Percentiles rank a stretch among this genome's conserved stretches.
These are phyloP conservation scores for Simplicillium aogashimaense DNA, from an alignment of 2,329 filamentous ascomycete genomes.

Conservation along the genomic window DNA sequence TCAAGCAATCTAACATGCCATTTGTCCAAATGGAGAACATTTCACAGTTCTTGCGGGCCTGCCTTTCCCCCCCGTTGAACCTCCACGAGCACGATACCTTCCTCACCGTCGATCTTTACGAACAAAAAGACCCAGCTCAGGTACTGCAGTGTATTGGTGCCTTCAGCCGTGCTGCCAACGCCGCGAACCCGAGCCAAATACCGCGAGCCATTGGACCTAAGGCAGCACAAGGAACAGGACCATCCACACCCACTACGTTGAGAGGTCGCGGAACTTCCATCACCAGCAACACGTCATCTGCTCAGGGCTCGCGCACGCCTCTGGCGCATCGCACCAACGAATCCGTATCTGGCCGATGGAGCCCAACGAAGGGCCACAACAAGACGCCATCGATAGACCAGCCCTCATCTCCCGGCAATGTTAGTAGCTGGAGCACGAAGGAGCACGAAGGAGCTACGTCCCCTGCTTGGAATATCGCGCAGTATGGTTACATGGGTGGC, in stretches of 20 bases:
- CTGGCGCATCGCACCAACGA: conserved; percentile 36
- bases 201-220: conserved; percentile 68
- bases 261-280: conserved; percentile 41
- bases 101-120: conserved; percentile 92
- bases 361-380: conserved; percentile 52
- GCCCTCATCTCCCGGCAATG: conserved; percentile 39
- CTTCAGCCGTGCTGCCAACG: conserved; percentile 80
- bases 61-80: conserved; percentile 74
- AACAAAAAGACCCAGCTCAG: conserved; percentile 91
- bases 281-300: conserved; percentile 48
- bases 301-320: conserved; percentile 30
- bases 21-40: conserved; percentile 99
- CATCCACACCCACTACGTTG: conserved; percentile 33
- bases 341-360: conserved; percentile 45
- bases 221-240: conserved; percentile 43
- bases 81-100: conserved; percentile 92
- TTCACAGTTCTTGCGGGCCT: conserved; percentile 84
- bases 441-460: conserved; percentile 70
- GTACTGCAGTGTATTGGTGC: conserved; percentile 86
- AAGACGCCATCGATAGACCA: conserved; percentile 39
- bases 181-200: conserved; percentile 63
- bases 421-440: conserved; percentile 87
- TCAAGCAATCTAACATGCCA: conserved; percentile 88
- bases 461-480: conserved; percentile 96
- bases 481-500: conserved; percentile 97